phyloP scores from a whole-genome alignment of 495 filamentous ascomycete species.

The Choiromyces venosus region DNA sequence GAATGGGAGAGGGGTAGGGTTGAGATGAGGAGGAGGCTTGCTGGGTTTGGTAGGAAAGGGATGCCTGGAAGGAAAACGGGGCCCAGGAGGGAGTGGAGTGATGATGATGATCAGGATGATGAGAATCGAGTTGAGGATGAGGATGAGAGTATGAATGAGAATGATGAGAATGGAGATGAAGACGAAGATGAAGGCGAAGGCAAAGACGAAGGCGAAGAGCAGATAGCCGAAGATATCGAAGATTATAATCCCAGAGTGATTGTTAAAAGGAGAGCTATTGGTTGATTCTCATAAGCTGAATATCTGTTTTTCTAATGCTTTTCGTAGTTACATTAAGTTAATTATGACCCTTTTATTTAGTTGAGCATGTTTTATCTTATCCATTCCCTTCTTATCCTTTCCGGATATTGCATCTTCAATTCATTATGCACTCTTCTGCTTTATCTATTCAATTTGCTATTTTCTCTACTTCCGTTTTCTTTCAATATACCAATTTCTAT shows the following conservation, averaged over 20 bases:
- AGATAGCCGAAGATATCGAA: neutral
- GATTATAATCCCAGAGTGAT: neutral
- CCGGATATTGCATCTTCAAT: too few species aligned
- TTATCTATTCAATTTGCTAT: too few species aligned
- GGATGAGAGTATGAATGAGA: neutral
- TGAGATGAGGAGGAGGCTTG: conserved; percentile 8
- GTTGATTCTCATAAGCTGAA: neutral
- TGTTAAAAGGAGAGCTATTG: neutral
- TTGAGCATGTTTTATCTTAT: too few species aligned
- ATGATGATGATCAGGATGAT: neutral
- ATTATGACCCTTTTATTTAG: too few species aligned
- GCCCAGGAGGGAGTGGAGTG: neutral
- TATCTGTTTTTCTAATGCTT: neutral
- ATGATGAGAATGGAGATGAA: neutral
- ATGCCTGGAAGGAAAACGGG: neutral
- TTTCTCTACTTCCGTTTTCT: too few species aligned
- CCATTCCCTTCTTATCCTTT: neutral
- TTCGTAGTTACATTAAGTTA: neutral
- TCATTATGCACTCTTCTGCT: too few species aligned
- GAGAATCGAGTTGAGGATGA: neutral
- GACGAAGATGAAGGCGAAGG: neutral
- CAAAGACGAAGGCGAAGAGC: neutral
- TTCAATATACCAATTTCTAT: too few species aligned
- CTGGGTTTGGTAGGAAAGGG: neutral
- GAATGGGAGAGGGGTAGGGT: conserved; percentile 27